A percentile compares a stretch with the other conserved stretches of the same genome.
Evolutionary conservation across 2,329 filamentous ascomycete genomes (phyloP).

Genomic region (Stenocarpella maydis): DNA sequence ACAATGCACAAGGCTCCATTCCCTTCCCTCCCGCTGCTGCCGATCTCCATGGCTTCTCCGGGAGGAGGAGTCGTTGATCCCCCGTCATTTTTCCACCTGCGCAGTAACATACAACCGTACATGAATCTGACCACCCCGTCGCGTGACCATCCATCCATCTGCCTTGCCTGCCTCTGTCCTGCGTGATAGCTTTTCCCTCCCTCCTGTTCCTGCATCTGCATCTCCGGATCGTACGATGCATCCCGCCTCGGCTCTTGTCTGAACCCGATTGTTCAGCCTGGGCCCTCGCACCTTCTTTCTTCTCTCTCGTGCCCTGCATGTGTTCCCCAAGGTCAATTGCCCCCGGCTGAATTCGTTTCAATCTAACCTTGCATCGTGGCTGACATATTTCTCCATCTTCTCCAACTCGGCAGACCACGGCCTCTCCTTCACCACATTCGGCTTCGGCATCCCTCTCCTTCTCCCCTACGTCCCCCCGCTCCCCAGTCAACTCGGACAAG

Average conservation of each 20-base stretch:
- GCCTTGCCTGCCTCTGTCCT: neutral
- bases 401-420: constrained; percentile 37
- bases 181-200: constrained; percentile 2
- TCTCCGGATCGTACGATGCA: constrained; percentile 29
- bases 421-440: constrained; percentile 46
- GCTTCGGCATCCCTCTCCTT: constrained; percentile 31
- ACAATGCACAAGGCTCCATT: neutral
- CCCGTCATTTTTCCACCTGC: no score
- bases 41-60: constrained; percentile 14
- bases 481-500: constrained; percentile 60
- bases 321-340: constrained; percentile 3
- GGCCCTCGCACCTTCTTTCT: neutral
- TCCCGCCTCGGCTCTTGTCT: neutral
- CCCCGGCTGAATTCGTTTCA: neutral
- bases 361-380: constrained; percentile 31
- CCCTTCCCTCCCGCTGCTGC: neutral
- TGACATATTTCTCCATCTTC: constrained; percentile 37
- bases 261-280: neutral
- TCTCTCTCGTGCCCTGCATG: constrained; percentile 11
- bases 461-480: constrained; percentile 43
- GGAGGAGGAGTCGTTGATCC: constrained; percentile 11
- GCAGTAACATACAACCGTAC: constrained; percentile 9
- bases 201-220: constrained; percentile 26
- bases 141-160: constrained; percentile 2
- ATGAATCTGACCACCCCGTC: constrained; percentile 23